Evolutionary conservation across 129 eudicot genomes (phyloP).

Genomic region (Pittosporum tobira): DNA sequence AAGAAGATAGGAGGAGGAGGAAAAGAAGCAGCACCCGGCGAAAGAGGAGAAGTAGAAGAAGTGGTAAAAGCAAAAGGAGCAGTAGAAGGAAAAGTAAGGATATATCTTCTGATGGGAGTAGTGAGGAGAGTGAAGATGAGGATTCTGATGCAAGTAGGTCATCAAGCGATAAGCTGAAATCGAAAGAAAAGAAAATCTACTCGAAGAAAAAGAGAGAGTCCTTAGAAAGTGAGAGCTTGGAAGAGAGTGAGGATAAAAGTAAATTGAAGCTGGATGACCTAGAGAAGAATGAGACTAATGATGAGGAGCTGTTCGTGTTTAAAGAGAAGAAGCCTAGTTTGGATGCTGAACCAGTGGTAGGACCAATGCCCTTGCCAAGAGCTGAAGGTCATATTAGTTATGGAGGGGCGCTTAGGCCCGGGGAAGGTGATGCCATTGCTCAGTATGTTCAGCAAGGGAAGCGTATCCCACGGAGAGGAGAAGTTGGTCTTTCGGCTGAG

Average conservation of each 20-base stretch:
- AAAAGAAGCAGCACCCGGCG: conserved; percentile 25
- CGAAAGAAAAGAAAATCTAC: conserved; percentile 20
- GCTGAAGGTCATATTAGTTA: conserved; percentile 99
- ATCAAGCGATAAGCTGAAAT: conserved; percentile 19
- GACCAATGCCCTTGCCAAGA: conserved; percentile 85
- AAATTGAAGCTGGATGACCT: conserved; percentile 25
- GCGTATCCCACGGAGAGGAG: conserved; percentile 98
- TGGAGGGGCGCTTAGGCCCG: conserved; percentile 98
- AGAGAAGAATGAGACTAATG: conserved; percentile 25
- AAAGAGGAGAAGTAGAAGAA: conserved; percentile 27
- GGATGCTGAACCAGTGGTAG: conserved; percentile 62
- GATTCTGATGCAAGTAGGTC: conserved; percentile 24
- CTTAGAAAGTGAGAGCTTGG: conserved; percentile 21
- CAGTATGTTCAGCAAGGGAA: conserved; percentile 99
- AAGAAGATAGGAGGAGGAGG: conserved; percentile 33
- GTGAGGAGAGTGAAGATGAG: conserved; percentile 30
- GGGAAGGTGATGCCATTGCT: conserved; percentile 99
- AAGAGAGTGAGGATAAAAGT: conserved; percentile 20
- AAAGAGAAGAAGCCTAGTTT: conserved; percentile 58
- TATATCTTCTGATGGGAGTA: conserved; percentile 29
- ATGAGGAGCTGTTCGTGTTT: conserved; percentile 43
- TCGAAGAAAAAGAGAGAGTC: conserved; percentile 37
- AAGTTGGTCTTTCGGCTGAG: conserved; percentile 95
- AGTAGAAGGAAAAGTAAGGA: conserved; percentile 31
- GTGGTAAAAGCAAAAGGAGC: conserved; percentile 31